Conservation (phyloP, 805 yeast species). For the Cyberlindnera veronae region DNA sequence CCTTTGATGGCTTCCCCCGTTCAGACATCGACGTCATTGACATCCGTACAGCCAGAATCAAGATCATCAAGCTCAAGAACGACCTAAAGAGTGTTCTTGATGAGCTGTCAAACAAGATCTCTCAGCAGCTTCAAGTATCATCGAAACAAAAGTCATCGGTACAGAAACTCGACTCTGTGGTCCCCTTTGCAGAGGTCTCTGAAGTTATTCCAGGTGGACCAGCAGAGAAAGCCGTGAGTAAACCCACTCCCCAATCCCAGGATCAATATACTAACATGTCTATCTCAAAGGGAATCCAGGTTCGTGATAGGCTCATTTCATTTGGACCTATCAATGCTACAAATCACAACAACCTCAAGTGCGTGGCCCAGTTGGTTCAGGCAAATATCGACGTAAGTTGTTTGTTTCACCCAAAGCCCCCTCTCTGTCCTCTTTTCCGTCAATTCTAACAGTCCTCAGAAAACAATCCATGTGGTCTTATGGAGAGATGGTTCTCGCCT, state of each 20-base stretch:
- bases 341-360: conserved; percentile 49
- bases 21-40: conserved; percentile 76
- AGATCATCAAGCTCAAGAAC: conserved; percentile 64
- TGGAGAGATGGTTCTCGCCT: conserved; percentile 4
- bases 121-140: conserved; percentile 18
- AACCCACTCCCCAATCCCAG: not conserved
- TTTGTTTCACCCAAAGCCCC: no score
- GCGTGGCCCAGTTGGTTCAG: conserved; percentile 42
- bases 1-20: conserved; percentile 82
- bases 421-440: not conserved
- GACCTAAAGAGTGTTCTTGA: conserved; percentile 54
- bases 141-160: conserved; percentile 5
- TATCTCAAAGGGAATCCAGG: conserved; percentile 42
- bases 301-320: conserved; percentile 40
- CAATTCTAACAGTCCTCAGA: not conserved
- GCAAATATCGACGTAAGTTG: conserved; percentile 35
- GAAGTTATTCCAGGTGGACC: conserved; percentile 40
- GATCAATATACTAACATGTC: conserved; percentile 3
- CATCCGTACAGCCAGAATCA: conserved; percentile 57
- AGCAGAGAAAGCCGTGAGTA: conserved; percentile 33
- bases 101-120: conserved; percentile 44
- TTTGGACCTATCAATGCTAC: conserved; percentile 54
- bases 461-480: not conserved
- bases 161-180: not conserved
- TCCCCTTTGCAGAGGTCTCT: conserved; percentile 52